Conservation (phyloP, 176 grass and related monocot genomes). For the Musa troglodytarum region DNA sequence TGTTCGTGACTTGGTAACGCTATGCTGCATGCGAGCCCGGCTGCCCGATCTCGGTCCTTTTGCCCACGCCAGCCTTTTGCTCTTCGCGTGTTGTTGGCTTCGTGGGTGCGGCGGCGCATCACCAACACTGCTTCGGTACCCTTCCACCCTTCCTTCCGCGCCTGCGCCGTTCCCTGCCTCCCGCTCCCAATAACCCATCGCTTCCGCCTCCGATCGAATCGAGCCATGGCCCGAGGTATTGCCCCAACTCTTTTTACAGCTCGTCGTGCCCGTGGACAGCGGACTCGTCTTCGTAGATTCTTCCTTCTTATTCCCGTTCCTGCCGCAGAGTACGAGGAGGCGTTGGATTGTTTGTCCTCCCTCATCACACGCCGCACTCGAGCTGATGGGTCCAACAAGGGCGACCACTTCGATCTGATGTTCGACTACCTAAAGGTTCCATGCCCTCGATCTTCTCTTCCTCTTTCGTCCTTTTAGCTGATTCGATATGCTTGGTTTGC, state of each 20-base stretch:
- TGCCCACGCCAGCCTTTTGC: neutral
- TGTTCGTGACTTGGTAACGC: neutral
- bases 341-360: slow-evolving; percentile 57
- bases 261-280: neutral
- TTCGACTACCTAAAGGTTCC: slow-evolving; percentile 67
- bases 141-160: neutral
- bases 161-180: neutral
- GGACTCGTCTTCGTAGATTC: neutral
- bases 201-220: neutral
- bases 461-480: neutral
- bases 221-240: neutral
- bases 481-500: neutral
- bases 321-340: slow-evolving; percentile 52
- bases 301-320: neutral
- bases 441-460: neutral
- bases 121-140: neutral
- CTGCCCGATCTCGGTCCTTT: no score
- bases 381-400: slow-evolving; percentile 49
- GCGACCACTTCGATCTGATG: slow-evolving; percentile 72
- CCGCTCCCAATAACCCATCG: neutral
- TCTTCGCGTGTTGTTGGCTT: neutral
- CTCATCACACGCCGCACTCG: slow-evolving; percentile 73
- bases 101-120: neutral
- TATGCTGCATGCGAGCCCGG: neutral
- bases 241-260: neutral